Conservation (phyloP, 225 moss, liverwort and hornwort genomes). For the Pseudisothecium myosuroides region DNA sequence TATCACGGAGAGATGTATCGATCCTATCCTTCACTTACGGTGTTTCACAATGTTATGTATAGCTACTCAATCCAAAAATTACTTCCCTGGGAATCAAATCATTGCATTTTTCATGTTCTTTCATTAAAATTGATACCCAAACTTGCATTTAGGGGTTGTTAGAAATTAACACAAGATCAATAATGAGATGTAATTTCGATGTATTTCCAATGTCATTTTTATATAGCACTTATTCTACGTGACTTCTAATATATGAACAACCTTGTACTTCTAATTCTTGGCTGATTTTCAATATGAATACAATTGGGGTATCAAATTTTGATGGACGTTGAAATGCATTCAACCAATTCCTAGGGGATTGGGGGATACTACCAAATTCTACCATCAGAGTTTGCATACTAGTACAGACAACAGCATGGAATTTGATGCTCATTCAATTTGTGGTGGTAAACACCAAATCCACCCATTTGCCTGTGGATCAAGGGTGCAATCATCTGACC, state of each 20-base stretch:
- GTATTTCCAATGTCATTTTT: too few relatives aligned
- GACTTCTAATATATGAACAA: too few relatives aligned
- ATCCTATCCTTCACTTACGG: background rate
- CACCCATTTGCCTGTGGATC: background rate
- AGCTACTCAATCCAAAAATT: background rate
- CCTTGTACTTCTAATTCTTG: background rate
- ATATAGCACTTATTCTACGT: too few relatives aligned
- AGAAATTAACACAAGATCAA: too few relatives aligned
- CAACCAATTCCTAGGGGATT: background rate
- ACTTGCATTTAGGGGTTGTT: too few relatives aligned
- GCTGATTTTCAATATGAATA: background rate
- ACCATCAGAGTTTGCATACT: too few relatives aligned
- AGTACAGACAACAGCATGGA: background rate
- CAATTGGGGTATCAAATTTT: background rate
- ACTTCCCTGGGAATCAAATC: background rate
- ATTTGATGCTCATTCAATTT: background rate
- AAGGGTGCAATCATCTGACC: background rate
- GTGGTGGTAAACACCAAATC: background rate
- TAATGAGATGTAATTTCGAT: background rate
- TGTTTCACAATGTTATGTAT: background rate
- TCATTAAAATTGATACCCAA: too few relatives aligned
- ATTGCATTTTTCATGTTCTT: too few relatives aligned
- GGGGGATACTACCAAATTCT: background rate
- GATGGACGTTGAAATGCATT: background rate
- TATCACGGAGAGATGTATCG: fast-evolving